Percentiles rank a stretch among this genome's conserved stretches.
phyloP scores from a whole-genome alignment of 345 rosid species.

The Excoecaria agallocha region DNA sequence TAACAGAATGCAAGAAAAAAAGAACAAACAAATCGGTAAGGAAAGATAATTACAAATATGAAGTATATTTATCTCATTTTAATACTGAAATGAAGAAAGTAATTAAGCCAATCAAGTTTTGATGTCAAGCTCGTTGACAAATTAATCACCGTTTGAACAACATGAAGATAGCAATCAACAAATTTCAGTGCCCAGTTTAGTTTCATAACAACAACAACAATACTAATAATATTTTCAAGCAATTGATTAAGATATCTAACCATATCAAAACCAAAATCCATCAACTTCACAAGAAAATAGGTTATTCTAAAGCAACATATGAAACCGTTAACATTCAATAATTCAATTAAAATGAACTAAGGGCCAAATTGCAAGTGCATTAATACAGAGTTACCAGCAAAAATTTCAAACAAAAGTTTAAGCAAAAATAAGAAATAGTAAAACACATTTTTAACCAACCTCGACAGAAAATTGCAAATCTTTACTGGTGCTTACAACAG shows the following conservation, averaged over 20 bases:
- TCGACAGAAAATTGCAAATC: constrained; percentile 94
- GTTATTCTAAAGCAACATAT: background rate
- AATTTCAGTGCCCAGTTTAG: background rate
- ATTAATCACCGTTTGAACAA: background rate
- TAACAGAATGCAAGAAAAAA: too few species aligned
- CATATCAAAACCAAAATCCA: background rate
- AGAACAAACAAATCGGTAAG: too few species aligned
- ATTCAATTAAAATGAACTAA: background rate
- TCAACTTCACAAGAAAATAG: background rate
- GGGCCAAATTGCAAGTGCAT: background rate
- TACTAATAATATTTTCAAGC: background rate
- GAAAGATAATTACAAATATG: background rate
- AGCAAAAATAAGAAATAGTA: background rate
- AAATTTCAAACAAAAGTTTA: background rate
- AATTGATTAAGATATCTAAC: background rate
- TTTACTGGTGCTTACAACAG: constrained; percentile 79
- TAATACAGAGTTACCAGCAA: background rate
- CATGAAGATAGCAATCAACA: background rate
- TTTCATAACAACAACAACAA: background rate
- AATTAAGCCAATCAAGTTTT: background rate
- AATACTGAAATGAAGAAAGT: background rate
- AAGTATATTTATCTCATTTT: background rate
- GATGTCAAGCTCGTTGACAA: background rate
- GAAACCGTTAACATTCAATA: background rate
- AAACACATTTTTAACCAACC: constrained; percentile 44